Evolutionary conservation across 2,329 filamentous ascomycete genomes (phyloP).

Genomic region (Thielaviopsis musarum): DNA sequence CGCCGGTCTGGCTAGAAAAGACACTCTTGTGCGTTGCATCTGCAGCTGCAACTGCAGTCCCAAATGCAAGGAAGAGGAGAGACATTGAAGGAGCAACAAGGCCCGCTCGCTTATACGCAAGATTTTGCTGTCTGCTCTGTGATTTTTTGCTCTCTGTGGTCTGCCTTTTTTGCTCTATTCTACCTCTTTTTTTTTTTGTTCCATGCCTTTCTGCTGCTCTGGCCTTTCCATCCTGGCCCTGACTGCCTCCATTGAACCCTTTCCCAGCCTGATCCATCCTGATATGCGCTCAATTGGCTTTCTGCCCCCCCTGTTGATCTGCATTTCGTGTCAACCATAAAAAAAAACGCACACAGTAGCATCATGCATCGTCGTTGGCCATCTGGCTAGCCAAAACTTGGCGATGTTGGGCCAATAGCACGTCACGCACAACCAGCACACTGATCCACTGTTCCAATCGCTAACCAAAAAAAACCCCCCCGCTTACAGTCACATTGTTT

Average conservation of each 20-base stretch:
- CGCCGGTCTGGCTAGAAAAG: too few species aligned
- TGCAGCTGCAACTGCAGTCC: too few species aligned
- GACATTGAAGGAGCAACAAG: too few species aligned
- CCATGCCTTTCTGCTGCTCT: background rate
- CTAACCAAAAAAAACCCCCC: conserved; percentile 9
- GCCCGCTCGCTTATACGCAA: background rate
- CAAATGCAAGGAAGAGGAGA: too few species aligned
- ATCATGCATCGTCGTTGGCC: too few species aligned
- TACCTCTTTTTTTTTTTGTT: background rate
- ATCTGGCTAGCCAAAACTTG: too few species aligned
- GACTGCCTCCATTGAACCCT: too few species aligned
- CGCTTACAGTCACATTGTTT: conserved; percentile 22
- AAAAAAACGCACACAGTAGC: background rate
- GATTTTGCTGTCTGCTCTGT: too few species aligned
- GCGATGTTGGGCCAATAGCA: too few species aligned
- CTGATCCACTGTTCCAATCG: background rate
- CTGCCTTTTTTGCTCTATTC: background rate
- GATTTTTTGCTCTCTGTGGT: background rate
- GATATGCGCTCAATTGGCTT: background rate
- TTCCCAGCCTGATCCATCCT: too few species aligned
- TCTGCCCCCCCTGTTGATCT: conserved; percentile 2
- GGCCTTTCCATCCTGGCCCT: too few species aligned
- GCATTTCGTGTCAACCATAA: background rate
- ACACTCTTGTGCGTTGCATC: too few species aligned
- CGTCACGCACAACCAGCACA: background rate